Percentiles rank a stretch among this genome's conserved stretches.
phyloP scores from a whole-genome alignment of 495 filamentous ascomycete species.

The Annulohypoxylon nitens region DNA sequence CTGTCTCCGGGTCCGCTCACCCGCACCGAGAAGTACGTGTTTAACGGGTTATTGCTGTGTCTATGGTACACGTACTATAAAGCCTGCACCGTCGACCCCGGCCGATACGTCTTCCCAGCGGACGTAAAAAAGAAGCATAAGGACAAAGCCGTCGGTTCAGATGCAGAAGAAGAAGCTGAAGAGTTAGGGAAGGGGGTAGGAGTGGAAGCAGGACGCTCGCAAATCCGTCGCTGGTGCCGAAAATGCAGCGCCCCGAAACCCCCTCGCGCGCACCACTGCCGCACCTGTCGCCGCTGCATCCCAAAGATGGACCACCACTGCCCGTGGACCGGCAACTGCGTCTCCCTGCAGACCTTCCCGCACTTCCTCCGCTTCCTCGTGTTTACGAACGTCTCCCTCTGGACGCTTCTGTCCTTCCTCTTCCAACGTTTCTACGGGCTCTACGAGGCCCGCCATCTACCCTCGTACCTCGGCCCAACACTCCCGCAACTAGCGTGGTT shows the following conservation, averaged over 20 bases:
- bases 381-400: slow-evolving; percentile 79
- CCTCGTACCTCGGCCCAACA: slow-evolving; percentile 85
- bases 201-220: slow-evolving; percentile 27
- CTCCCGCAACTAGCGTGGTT: slow-evolving; percentile 72
- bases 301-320: slow-evolving; percentile 99
- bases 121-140: slow-evolving; percentile 29
- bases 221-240: slow-evolving; percentile 75
- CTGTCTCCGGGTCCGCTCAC: slow-evolving; percentile 77
- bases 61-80: slow-evolving; percentile 85
- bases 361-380: slow-evolving; percentile 91
- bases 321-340: slow-evolving; percentile 94
- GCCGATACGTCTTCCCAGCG: slow-evolving; percentile 63
- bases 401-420: slow-evolving; percentile 68
- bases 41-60: slow-evolving; percentile 79
- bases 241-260: slow-evolving; percentile 89
- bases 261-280: slow-evolving; percentile 92
- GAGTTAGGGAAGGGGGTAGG: slow-evolving; percentile 14
- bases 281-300: slow-evolving; percentile 87
- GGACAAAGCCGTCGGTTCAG: slow-evolving; percentile 1
- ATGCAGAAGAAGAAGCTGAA: slow-evolving; percentile 21
- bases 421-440: slow-evolving; percentile 70
- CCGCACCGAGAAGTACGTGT: slow-evolving; percentile 69
- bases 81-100: slow-evolving; percentile 83
- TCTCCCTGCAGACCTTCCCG: slow-evolving; percentile 89
- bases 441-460: slow-evolving; percentile 75